These are phyloP conservation scores for Exophiala xenobiotica DNA, from an alignment of 2,329 filamentous ascomycete genomes.

Conservation along the genomic window DNA sequence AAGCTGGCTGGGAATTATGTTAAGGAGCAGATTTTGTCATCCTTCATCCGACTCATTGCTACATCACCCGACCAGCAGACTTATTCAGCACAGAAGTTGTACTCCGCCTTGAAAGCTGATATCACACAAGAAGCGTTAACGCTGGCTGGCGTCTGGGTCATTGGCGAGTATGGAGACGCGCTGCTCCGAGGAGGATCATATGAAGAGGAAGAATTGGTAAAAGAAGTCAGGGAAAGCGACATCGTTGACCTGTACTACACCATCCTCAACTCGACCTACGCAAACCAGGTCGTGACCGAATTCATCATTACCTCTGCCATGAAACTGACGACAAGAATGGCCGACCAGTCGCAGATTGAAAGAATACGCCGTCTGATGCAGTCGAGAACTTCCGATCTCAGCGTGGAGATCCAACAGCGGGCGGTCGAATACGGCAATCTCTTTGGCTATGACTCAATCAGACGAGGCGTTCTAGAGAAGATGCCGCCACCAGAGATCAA, in stretches of 20 bases:
- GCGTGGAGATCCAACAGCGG: slow-evolving; percentile 93
- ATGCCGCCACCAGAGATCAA: slow-evolving; percentile 98
- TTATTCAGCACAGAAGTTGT: slow-evolving; percentile 94
- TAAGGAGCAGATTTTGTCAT: slow-evolving; percentile 95
- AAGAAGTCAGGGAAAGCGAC: slow-evolving; percentile 80
- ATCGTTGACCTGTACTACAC: slow-evolving; percentile 88
- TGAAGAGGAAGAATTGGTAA: slow-evolving; percentile 87
- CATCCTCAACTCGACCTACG: slow-evolving; percentile 92
- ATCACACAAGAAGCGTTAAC: slow-evolving; percentile 97
- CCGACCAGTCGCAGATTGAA: slow-evolving; percentile 81
- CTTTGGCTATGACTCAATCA: slow-evolving; percentile 85
- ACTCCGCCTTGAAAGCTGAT: slow-evolving; percentile 85
- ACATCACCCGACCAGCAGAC: slow-evolving; percentile 93
- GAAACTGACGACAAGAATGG: slow-evolving; percentile 87
- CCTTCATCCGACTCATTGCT: slow-evolving; percentile 91
- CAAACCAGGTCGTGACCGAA: slow-evolving; percentile 84
- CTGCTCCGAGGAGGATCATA: slow-evolving; percentile 87
- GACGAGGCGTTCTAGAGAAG: slow-evolving; percentile 87
- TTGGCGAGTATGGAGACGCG: slow-evolving; percentile 92
- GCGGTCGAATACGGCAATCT: slow-evolving; percentile 93
- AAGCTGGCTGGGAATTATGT: slow-evolving; percentile 95
- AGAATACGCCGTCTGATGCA: slow-evolving; percentile 76
- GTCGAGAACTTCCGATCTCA: slow-evolving; percentile 78
- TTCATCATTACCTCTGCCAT: slow-evolving; percentile 94
- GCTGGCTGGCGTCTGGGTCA: slow-evolving; percentile 91